A percentile compares a stretch with the other conserved stretches of the same genome.
Evolutionary conservation across 176 grass and related monocot species (phyloP).

Genomic region (Eragrostis nindensis): DNA sequence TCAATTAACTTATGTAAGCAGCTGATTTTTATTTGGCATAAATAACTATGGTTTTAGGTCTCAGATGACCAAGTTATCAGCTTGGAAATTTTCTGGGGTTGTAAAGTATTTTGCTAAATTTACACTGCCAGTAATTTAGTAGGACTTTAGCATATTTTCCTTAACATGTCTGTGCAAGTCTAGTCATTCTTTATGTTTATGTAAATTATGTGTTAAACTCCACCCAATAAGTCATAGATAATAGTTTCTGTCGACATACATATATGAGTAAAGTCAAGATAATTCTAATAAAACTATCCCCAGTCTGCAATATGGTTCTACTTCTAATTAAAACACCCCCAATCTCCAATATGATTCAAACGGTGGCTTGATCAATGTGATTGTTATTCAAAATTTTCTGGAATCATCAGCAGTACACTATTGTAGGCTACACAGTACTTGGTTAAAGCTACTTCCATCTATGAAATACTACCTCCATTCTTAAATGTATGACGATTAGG

Average conservation of each 20-base stretch:
- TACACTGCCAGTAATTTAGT: neutral
- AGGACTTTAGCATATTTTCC: neutral
- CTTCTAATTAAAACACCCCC: neutral
- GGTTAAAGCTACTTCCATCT: neutral
- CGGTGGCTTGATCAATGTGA: neutral
- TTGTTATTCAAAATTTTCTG: conserved; percentile 5
- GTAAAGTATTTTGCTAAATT: neutral
- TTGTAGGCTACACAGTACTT: neutral
- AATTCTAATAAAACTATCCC: conserved; percentile 1
- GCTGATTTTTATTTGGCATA: neutral
- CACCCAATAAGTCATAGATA: neutral
- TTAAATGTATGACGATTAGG: too few relatives aligned
- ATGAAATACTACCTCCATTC: neutral
- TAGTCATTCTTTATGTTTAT: neutral
- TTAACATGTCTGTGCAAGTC: neutral
- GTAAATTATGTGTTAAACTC: neutral
- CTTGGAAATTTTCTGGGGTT: neutral
- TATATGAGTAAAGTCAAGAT: neutral
- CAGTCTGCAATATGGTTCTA: neutral
- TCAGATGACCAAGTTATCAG: neutral
- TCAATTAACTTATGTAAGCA: neutral
- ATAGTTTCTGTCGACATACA: neutral
- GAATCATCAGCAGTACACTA: conserved; percentile 11
- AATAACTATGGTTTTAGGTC: neutral
- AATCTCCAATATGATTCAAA: neutral